Evolutionary conservation across 163 green algal genomes (phyloP), one percentile per base, ranked within the genome.

Genomic region (Scenedesmus sp.): DNA sequence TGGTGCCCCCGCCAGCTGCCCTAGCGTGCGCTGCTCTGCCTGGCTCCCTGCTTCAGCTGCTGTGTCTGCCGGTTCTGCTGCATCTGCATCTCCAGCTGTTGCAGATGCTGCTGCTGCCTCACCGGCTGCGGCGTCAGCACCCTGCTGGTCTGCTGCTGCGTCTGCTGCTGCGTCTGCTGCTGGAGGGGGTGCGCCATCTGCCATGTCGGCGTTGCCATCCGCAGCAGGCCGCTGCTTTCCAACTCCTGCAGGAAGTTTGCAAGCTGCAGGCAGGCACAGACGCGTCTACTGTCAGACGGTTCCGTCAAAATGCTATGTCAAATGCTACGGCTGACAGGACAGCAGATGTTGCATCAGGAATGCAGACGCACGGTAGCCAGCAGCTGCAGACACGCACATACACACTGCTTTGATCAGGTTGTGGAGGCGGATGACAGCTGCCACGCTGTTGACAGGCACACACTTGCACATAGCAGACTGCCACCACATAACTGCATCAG

Each of bases 241-340:
- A 96, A 91, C 87, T 96, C 92, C 30, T 94, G 46, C 94, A 96
- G 94, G 87, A 96, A 96, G 80, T 68, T 93, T 4, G 94, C 94
- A n/a, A 96, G 91, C 94, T 96, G 90, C 59, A 87, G 20, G 37
- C 68, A 81, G 0, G 18, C 85, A 95, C 93, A 96, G 94, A 84
- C 86, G 93, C 2, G n/a, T n/a, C n/a, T n/a, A n/a, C 1, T 95
- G 1, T 24, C 70, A 76, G 65, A 10, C 59, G 20, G 22, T 35
- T n/a, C 9, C 24, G 33, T 22, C 0, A 72, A 33, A n/a, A 72
- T 22, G 33, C 59, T 56, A 1, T 33, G 24, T 16, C 93, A 93
- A 49, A 88, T 73, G 24, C 79, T n/a, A 92, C 5, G 46, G 22
- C 1, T 92, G 91, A 12, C 85, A 93, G 46, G 90, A 88, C 13